Conservation (phyloP, 176 grass and related monocot genomes). For the Themeda triandra region DNA sequence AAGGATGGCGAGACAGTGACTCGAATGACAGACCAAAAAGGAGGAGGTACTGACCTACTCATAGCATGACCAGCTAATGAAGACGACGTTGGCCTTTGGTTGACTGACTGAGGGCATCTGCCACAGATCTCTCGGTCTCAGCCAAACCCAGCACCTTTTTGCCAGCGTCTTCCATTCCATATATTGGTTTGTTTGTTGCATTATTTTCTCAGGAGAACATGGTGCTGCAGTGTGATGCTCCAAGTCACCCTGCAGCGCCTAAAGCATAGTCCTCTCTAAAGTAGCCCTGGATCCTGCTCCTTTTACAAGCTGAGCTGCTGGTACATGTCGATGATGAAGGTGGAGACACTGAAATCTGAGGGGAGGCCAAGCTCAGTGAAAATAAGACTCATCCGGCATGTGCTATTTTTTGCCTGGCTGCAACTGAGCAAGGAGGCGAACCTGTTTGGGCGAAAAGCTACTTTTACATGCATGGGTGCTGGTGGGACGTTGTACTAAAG, state of each 20-base stretch:
- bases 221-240: not conserved
- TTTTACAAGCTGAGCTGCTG: not conserved
- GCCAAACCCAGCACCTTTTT: not conserved
- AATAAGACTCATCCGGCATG: not conserved
- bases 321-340: not conserved
- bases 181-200: conserved; percentile 21
- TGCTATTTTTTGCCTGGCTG: conserved; percentile 2
- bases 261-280: not conserved
- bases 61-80: not conserved
- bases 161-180: not conserved
- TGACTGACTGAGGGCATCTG: conserved; percentile 16
- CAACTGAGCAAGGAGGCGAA: conserved; percentile 1
- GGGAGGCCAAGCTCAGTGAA: not conserved
- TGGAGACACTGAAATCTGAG: conserved; percentile 1
- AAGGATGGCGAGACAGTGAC: conserved; percentile 37
- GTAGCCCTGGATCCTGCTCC: conserved; percentile 11
- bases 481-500: conserved; percentile 23
- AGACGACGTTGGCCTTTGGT: conserved; percentile 3
- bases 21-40: conserved; percentile 30
- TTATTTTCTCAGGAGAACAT: conserved; percentile 17
- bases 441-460: not conserved
- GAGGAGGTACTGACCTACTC: conserved; percentile 44
- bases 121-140: not conserved
- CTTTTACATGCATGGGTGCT: conserved; percentile 18
- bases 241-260: not conserved